phyloP scores from a whole-genome alignment of 108 stramenopile genomes.

The Conticribra weissflogii region DNA sequence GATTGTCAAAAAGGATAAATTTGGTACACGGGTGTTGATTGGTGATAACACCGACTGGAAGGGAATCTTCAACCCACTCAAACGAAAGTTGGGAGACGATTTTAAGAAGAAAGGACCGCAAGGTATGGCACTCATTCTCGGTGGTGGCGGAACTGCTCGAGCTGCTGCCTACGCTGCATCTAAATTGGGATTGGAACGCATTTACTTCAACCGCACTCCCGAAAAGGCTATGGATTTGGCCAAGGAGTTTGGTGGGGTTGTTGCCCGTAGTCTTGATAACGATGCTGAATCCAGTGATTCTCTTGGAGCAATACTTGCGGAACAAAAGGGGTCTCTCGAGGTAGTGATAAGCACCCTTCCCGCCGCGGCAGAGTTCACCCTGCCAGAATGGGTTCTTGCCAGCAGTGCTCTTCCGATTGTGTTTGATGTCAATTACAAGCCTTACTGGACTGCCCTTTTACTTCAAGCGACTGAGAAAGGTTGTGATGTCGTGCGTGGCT shows the following conservation, averaged over 20 bases:
- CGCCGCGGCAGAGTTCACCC: conserved; percentile 84
- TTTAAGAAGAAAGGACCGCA: conserved; percentile 2
- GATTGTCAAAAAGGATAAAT: conserved; percentile 67
- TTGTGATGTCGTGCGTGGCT: conserved; percentile 89
- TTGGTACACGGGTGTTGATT: conserved; percentile 64
- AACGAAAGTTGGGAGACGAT: conserved; percentile 64
- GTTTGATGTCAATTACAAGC: conserved; percentile 97
- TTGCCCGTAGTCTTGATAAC: conserved; percentile 68
- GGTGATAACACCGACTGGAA: conserved; percentile 99
- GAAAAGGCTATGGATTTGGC: conserved; percentile 89
- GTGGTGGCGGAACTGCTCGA: conserved; percentile 97
- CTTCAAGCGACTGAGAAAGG: conserved; percentile 81
- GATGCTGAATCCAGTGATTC: conserved; percentile 29
- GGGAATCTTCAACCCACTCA: conserved; percentile 93
- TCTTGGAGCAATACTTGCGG: conserved; percentile 34
- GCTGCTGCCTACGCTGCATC: conserved; percentile 91
- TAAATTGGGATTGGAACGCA: conserved; percentile 79
- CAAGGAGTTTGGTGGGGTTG: conserved; percentile 85
- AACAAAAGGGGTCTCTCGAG: conserved; percentile 36
- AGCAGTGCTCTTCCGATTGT: conserved; percentile 55
- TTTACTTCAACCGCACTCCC: conserved; percentile 95
- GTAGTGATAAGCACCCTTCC: conserved; percentile 96
- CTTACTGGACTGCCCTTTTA: conserved; percentile 89
- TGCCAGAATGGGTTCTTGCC: conserved; percentile 83
- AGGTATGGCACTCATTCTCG: conserved; percentile 85